These are phyloP conservation scores for Leccinum olivaceopallidum DNA, from an alignment of 768 basidiomycete species.

Conservation along the genomic window DNA sequence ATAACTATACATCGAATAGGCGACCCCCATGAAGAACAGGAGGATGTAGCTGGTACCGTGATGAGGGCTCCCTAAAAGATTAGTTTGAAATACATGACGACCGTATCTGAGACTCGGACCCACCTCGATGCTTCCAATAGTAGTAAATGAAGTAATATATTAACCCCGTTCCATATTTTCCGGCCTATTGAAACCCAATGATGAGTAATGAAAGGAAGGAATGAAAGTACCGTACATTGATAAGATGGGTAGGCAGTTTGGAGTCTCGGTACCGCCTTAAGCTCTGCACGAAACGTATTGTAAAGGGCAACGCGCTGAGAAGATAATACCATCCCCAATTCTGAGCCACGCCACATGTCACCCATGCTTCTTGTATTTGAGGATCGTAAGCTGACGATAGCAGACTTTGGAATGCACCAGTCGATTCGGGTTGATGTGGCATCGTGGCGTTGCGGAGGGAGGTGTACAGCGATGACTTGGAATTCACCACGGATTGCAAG, in stretches of 20 bases:
- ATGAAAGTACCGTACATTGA: constrained; percentile 60
- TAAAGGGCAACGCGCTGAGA: constrained; percentile 62
- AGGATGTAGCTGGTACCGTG: constrained; percentile 56
- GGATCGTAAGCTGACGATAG: constrained; percentile 16
- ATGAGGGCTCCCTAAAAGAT: constrained; percentile 28
- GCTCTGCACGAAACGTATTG: constrained; percentile 82
- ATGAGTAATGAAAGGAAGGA: neutral
- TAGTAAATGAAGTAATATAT: constrained; percentile 67
- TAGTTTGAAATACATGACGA: neutral
- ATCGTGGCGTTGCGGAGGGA: neutral
- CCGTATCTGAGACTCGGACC: neutral
- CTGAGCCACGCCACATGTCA: constrained; percentile 35
- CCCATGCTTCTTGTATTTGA: constrained; percentile 48
- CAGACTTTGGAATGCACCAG: neutral
- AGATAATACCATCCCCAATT: constrained; percentile 65
- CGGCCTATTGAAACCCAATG: constrained; percentile 51
- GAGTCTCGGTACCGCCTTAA: constrained; percentile 86
- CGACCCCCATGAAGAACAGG: constrained; percentile 65
- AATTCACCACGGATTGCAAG: neutral
- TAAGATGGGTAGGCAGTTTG: constrained; percentile 67
- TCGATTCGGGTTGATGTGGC: neutral
- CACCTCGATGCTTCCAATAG: constrained; percentile 72
- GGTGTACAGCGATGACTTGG: neutral
- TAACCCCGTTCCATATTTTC: constrained; percentile 77
- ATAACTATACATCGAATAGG: constrained; percentile 68